These are phyloP conservation scores for Acacia concinna DNA, from an alignment of 331 rosid species.

Conservation along the genomic window DNA sequence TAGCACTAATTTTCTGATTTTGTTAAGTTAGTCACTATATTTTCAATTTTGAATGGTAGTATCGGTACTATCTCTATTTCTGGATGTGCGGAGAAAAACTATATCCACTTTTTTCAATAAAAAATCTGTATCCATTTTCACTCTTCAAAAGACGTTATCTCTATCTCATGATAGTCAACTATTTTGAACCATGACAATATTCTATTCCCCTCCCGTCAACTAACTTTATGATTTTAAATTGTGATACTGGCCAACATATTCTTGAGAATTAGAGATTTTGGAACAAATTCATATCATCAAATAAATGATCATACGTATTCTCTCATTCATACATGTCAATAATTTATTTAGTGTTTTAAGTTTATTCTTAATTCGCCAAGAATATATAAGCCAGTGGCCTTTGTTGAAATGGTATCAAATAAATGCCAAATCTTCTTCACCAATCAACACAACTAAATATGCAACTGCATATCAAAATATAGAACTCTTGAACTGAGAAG, in stretches of 20 bases:
- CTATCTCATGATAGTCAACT: not conserved
- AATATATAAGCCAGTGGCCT: not conserved
- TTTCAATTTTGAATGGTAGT: not conserved
- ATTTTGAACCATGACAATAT: not conserved
- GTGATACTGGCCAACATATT: not conserved
- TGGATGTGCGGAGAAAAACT: not conserved
- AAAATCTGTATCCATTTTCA: not conserved
- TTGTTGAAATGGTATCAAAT: not conserved
- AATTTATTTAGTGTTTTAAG: not conserved
- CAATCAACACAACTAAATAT: not conserved
- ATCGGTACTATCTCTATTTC: not conserved
- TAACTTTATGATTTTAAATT: not conserved
- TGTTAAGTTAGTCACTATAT: not conserved
- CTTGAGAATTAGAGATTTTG: not conserved
- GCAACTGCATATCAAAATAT: not conserved
- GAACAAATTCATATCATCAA: not conserved
- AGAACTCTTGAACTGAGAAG: not conserved
- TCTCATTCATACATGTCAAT: not conserved
- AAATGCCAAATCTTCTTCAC: not conserved
- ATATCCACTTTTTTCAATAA: too few species aligned
- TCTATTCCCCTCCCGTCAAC: not conserved
- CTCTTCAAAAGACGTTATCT: not conserved
- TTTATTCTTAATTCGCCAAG: not conserved
- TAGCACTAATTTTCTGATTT: not conserved
- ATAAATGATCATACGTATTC: not conserved